Evolutionary conservation across 768 basidiomycete species (phyloP).

Genomic region (Lentinula aciculospora): DNA sequence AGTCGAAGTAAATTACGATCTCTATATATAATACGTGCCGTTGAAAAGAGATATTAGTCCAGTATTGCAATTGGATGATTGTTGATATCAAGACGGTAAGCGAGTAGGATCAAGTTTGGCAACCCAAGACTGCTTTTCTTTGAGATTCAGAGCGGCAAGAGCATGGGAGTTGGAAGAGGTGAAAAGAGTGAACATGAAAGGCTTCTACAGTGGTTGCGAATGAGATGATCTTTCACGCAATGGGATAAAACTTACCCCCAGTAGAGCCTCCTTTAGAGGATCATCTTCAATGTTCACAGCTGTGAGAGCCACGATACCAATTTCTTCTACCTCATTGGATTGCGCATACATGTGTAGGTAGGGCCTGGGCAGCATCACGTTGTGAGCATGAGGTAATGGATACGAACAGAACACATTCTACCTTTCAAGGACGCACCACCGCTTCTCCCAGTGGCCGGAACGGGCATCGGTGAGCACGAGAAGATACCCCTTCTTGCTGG

Average conservation of each 20-base stretch:
- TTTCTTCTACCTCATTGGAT: slow-evolving; percentile 80
- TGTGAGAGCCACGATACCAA: slow-evolving; percentile 73
- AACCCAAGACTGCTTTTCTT: slow-evolving; percentile 84
- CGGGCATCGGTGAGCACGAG: slow-evolving; percentile 77
- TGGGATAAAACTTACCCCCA: slow-evolving; percentile 58
- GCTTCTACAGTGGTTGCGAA: slow-evolving; percentile 48
- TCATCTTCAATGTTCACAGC: slow-evolving; percentile 85
- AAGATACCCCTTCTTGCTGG: slow-evolving; percentile 82
- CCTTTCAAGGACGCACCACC: slow-evolving; percentile 88
- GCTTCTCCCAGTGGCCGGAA: slow-evolving; percentile 73
- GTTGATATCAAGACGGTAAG: slow-evolving; percentile 31
- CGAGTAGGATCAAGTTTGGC: slow-evolving; percentile 81
- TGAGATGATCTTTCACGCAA: not conserved
- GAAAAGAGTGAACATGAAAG: slow-evolving; percentile 84
- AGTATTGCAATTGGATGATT: not conserved
- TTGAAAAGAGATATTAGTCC: not conserved
- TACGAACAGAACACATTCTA: slow-evolving; percentile 23
- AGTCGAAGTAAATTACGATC: not conserved
- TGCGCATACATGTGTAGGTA: slow-evolving; percentile 86
- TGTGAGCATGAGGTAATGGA: slow-evolving; percentile 4
- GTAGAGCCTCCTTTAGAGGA: slow-evolving; percentile 79
- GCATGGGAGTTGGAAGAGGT: slow-evolving; percentile 91
- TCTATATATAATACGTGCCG: no score
- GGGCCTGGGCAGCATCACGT: slow-evolving; percentile 46
- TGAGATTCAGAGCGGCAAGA: slow-evolving; percentile 72